These are phyloP conservation scores for Calvatia gigantea DNA, from an alignment of 768 basidiomycete species.

Conservation along the genomic window DNA sequence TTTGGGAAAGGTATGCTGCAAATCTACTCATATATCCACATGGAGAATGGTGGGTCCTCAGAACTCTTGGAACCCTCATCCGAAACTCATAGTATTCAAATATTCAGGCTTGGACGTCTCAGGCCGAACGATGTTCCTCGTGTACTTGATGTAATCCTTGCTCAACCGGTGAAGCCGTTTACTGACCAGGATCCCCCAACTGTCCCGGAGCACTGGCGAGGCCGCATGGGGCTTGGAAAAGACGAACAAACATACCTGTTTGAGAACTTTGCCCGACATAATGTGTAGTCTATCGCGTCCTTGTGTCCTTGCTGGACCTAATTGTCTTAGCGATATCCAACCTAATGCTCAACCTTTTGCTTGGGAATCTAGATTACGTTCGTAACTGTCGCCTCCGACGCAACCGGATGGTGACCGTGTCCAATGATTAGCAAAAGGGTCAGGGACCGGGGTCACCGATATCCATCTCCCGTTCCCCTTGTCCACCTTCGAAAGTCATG, in stretches of 20 bases:
- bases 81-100: not conserved
- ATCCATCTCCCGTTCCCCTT: no score
- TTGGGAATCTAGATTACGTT: no score
- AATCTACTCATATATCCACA: constrained; percentile 67
- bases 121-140: constrained; percentile 51
- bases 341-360: no score
- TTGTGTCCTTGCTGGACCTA: no score
- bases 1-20: constrained; percentile 55
- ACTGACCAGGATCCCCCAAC: constrained; percentile 30
- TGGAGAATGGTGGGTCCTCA: constrained; percentile 60
- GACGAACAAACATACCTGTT: constrained; percentile 48
- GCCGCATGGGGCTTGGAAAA: constrained; percentile 64
- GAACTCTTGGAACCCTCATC: not conserved
- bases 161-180: constrained; percentile 25
- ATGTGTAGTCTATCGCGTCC: not conserved
- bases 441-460: no score
- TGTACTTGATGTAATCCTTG: constrained; percentile 45
- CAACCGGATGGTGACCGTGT: no score
- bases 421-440: no score
- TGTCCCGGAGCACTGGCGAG: constrained; percentile 58
- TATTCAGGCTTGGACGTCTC: constrained; percentile 59
- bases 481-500: no score
- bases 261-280: not conserved
- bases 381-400: no score
- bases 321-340: no score